Evolutionary conservation across 2,329 filamentous ascomycete species (phyloP), one percentile per base, ranked within the genome.

Genomic region (Pezicula neosporulosa): DNA sequence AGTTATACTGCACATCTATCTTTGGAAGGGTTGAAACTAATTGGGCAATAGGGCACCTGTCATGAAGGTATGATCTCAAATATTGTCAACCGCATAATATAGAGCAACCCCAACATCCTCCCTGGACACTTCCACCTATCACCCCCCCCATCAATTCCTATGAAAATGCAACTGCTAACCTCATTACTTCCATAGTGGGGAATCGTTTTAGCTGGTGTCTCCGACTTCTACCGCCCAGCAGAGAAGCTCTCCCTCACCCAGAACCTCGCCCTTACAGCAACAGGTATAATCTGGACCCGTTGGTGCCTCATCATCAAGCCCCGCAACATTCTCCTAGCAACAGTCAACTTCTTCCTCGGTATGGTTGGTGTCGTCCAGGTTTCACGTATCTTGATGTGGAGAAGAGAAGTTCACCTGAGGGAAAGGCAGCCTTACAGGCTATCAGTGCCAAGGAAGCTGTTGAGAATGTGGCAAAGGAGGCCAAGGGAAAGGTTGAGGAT

Each of bases 271-370:
- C 82, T 99, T 62, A 94, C 90, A 68, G 85, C 85, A 63, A 99
- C 94, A 9, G 94, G 94, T 60, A 74, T 88, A 59, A 99, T 99
- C 80, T 99, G 94, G 94, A 99, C 94, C 43, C 84, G 94, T 61
- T 99, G 94, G 94, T 99, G 94, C 80, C 80, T 97, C 68, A 88
- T 99, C 71, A 99, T 99, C 75, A 91, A 85, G 72, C 94, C 94
- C 52, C 85, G 85, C 73, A 99, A 99, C 79, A 76, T 91, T 66
- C 87, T 97, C 86, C 90, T 99, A 53, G 94, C 94, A 55, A 85
- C 91, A 50, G 94, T 97, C 69, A 99, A 99, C 83, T 97, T 97
- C 82, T 95, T 97, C 81, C 87, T 99, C 63, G 93, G 89, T 64
- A 75, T 87, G 60, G 92, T 97, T 57, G 94, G 94, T 63, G 75